These are phyloP conservation scores for Aspergillus affinis DNA, from an alignment of 495 filamentous ascomycete species.

Conservation along the genomic window DNA sequence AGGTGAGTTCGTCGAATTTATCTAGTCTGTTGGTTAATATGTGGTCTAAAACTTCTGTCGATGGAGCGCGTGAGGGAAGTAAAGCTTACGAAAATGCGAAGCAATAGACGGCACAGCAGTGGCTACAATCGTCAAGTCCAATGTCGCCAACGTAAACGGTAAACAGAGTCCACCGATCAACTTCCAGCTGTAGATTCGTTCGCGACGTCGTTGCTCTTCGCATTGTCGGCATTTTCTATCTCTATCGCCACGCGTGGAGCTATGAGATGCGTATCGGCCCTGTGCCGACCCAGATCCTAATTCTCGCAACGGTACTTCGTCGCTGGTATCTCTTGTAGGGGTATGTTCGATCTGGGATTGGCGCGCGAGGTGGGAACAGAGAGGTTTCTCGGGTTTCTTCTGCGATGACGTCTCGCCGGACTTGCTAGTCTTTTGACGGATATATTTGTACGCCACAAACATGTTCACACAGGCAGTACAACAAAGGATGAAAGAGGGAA, in stretches of 20 bases:
- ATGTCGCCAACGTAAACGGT: slow-evolving; percentile 50
- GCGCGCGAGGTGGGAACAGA: not conserved
- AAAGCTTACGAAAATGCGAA: slow-evolving; percentile 51
- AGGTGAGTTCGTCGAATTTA: slow-evolving; percentile 56
- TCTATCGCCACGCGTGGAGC: not conserved
- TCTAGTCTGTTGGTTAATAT: slow-evolving; percentile 27
- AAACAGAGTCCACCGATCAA: slow-evolving; percentile 52
- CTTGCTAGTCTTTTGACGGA: not conserved
- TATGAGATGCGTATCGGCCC: no score
- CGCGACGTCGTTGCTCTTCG: slow-evolving; percentile 9
- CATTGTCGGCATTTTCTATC: not conserved
- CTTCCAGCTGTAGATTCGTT: slow-evolving; percentile 49
- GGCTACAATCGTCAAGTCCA: slow-evolving; percentile 61
- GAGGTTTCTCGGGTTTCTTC: not conserved
- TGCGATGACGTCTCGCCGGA: not conserved
- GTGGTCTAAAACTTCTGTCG: no score
- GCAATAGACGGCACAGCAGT: slow-evolving; percentile 60
- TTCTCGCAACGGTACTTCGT: no score
- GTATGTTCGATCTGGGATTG: not conserved
- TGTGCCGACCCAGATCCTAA: not conserved
- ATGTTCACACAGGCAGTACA: not conserved
- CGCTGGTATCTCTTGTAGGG: no score
- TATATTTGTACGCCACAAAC: slow-evolving; percentile 1
- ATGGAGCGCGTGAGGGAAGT: not conserved
- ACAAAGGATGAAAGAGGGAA: not conserved